Evolutionary conservation across 805 yeast genomes (phyloP), one percentile per base, ranked within the genome.

Genomic region (Metschnikowia vanudenii): DNA sequence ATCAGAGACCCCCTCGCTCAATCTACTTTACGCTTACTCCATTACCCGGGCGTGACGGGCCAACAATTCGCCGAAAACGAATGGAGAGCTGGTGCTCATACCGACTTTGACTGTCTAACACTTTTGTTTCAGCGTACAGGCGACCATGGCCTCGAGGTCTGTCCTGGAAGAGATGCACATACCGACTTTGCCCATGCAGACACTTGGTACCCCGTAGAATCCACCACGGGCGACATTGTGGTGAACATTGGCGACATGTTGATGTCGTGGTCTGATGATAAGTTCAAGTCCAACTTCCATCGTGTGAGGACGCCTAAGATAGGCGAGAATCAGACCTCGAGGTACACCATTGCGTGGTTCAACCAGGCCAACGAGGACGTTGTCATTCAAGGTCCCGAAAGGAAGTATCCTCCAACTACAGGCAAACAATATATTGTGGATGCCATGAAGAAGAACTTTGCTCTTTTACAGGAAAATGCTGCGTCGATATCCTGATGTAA

Each of bases 71-170:
- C 47, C 6, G 57, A 51, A 2, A 60, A 62, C 22, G 37, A 50
- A 29, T 66, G 72, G 72, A 54, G 71, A 46, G 68, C 69, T 6
- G 71, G 69, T 8, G 68, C 71, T 2, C 72, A 66, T 47, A 66
- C 71, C 5, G 70, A 67, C 42, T 65, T 66, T 45, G 70, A 65
- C 46, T 61, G 67, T 45, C 35, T 66, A 36, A 67, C 72, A 1
- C 46, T 67, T 16, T 49, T 66, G 33, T 66, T 65, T 44, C 69
- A 66, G 51, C 57, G 66, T 50, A 54, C 61, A 4, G 71, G 69
- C 7, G 69, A 65, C 37, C 65, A 62, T 39, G 71, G 71, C 1
- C 54, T 66, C 36, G 71, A 66, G 47, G 65, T 63, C 10, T 66
- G 69, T 45, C 71, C 70, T 8, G 71, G 70, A 3, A 56, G 69